phyloP scores from a whole-genome alignment of 106 monocot genomes.

The Gastrodia elata region DNA sequence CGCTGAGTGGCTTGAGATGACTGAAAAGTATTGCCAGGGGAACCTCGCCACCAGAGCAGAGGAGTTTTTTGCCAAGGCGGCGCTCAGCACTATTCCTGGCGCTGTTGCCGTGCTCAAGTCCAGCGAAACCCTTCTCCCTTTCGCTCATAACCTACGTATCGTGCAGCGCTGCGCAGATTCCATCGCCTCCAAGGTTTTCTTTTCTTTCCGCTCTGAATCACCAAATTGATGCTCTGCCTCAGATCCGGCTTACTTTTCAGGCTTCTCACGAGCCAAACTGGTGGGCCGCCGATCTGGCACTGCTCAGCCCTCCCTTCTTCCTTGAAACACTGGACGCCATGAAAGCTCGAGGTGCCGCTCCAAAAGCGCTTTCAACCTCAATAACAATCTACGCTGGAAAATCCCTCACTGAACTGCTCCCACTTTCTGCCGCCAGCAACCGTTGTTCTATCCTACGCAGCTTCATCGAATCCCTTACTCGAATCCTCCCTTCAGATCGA shows the following conservation, averaged over 20 bases:
- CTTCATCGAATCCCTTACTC: slow-evolving; percentile 36
- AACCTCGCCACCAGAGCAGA: slow-evolving; percentile 42
- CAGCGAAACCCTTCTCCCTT: slow-evolving; percentile 25
- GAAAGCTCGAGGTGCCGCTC: slow-evolving; percentile 28
- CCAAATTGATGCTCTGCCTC: not conserved
- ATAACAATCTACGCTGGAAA: slow-evolving; percentile 34
- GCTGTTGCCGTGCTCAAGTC: slow-evolving; percentile 41
- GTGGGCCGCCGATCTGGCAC: slow-evolving; percentile 57
- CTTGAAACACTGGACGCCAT: slow-evolving; percentile 41
- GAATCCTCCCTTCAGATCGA: slow-evolving; percentile 22
- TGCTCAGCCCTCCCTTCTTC: slow-evolving; percentile 30
- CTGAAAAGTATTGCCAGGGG: slow-evolving; percentile 29
- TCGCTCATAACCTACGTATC: slow-evolving; percentile 39
- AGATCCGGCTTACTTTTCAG: slow-evolving; percentile 18
- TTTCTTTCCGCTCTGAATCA: not conserved
- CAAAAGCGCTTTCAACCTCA: slow-evolving; percentile 30
- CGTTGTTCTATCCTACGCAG: slow-evolving; percentile 12
- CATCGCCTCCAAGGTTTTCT: slow-evolving; percentile 35
- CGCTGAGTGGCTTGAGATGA: slow-evolving; percentile 54
- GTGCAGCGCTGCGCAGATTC: slow-evolving; percentile 35
- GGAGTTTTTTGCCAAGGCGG: slow-evolving; percentile 30
- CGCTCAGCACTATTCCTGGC: slow-evolving; percentile 27
- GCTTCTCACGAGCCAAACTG: slow-evolving; percentile 48
- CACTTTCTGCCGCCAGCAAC: not conserved
- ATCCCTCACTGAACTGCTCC: slow-evolving; percentile 32